A percentile compares a stretch with the other conserved stretches of the same genome.
These are phyloP conservation scores for Blastocystis sp. DNA, from an alignment of 352 stramenopile genomes.

Conservation along the genomic window DNA sequence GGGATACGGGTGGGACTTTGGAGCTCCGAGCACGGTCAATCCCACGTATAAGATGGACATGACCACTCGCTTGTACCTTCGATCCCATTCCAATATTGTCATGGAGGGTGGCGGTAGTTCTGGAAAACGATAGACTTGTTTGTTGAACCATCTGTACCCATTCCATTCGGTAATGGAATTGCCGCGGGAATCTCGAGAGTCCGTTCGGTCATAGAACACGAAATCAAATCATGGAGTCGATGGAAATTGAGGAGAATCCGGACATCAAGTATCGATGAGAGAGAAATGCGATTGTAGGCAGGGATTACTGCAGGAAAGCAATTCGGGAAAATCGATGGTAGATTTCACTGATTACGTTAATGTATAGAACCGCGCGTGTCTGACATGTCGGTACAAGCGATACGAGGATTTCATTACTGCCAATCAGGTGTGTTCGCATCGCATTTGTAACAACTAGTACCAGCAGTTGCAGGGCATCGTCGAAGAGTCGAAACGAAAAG, in stretches of 20 bases:
- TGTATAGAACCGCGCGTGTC: not conserved
- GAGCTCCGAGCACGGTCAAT: not conserved
- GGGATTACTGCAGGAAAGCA: slow-evolving; percentile 26
- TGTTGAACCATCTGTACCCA: too few relatives aligned
- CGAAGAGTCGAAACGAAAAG: not conserved
- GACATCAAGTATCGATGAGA: not conserved
- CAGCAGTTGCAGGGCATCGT: not conserved
- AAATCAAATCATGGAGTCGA: slow-evolving; percentile 34
- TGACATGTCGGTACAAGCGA: not conserved
- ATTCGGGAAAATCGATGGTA: not conserved
- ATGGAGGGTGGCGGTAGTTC: not conserved
- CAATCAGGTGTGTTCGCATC: not conserved
- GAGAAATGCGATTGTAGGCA: not conserved
- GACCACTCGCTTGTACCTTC: not conserved
- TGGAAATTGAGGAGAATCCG: slow-evolving; percentile 12
- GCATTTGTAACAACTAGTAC: not conserved
- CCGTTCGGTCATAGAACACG: not conserved
- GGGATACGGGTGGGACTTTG: slow-evolving; percentile 40
- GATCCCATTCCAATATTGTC: not conserved
- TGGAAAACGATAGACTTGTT: not conserved
- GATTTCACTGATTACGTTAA: not conserved
- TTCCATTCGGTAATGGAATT: too few relatives aligned
- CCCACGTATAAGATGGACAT: slow-evolving; percentile 23
- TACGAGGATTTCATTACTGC: slow-evolving; percentile 23
- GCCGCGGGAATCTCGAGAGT: not conserved